Base-by-base conservation (phyloP, 192 early-diverging fungal genomes). In the Coemansia sp. region DNA sequence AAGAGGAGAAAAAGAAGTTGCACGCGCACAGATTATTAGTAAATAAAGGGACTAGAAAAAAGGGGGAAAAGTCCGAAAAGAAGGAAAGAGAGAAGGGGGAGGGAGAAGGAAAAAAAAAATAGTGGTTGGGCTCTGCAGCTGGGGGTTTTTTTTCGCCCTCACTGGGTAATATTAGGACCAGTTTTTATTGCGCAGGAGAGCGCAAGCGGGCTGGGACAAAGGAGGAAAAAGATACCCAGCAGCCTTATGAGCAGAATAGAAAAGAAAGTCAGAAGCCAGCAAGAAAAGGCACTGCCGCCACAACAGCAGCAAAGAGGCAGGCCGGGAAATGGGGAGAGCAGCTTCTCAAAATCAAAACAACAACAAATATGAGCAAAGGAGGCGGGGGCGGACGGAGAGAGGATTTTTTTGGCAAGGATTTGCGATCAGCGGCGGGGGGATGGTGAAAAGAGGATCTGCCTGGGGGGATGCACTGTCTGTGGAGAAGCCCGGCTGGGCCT, bases 401-500 rank as follows among this genome's bases (percentile, higher is more conserved):
- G 22, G 15, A 2, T 47, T 49, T 49, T 49, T 49, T 49, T 49
- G 47, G 47, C 47, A 49, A 49, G 60, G 72, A 74, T 74, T 74
- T 74, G 66, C 72, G 65, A 64, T 68, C 68, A 70, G 53, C 51
- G 49, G 66, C 58, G 58, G 38, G 56, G 37, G 37, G 14, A 35
- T 31, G 38, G 38, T n/a, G 35, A 15, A 64, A 19, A 12, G 32
- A 49, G 47, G 47, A 49, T 49, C 47, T 49, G 24, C 47, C 47
- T 27, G 9, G 22, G 14, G 22, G 9, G 22, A 46, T 22, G 45
- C 45, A 46, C 11, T 24, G 47, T 25, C 14, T 4, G 47, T 19
- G 42, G 19, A 49, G 47, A 24, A 49, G 12, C 47, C 25, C n/a
- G 45, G 45, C 45, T 20, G 45, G 45, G 45, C 45, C 45, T 49